Percentiles rank a stretch among this genome's conserved stretches.
These are phyloP conservation scores for Cercospora zeae-maydis DNA, from an alignment of 2,329 filamentous ascomycete genomes.

Conservation along the genomic window DNA sequence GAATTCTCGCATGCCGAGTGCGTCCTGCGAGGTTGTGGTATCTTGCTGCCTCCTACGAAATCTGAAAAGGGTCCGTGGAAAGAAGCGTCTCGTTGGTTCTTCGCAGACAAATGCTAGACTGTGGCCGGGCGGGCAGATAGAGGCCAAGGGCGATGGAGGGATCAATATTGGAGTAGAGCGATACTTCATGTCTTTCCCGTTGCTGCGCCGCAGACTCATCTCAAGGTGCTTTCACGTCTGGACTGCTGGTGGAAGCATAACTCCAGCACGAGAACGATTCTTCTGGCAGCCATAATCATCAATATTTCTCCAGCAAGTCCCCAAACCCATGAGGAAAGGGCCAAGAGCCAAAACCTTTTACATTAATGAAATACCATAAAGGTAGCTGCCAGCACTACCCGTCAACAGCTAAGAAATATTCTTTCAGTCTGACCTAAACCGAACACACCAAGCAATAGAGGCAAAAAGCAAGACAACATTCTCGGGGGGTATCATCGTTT, in stretches of 20 bases:
- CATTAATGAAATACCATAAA: not conserved
- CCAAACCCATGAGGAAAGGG: not conserved
- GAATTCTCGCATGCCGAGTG: not conserved
- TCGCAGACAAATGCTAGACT: too few species aligned
- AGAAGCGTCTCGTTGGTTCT: too few species aligned
- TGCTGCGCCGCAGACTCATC: too few species aligned
- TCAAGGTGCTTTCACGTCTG: too few species aligned
- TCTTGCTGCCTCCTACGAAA: not conserved
- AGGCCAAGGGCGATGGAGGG: too few species aligned
- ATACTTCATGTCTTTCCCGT: too few species aligned
- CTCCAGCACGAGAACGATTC: too few species aligned
- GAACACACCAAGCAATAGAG: not conserved
- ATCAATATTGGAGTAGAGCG: too few species aligned
- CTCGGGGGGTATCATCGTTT: not conserved
- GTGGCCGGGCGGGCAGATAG: too few species aligned
- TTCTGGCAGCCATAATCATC: too few species aligned
- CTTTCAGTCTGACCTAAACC: not conserved
- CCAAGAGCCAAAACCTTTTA: not conserved
- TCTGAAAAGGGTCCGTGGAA: not conserved
- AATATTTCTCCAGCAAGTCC: not conserved
- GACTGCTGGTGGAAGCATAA: too few species aligned
- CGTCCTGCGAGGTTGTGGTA: not conserved
- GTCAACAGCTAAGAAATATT: not conserved
- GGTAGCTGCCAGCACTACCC: not conserved
- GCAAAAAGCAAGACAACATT: not conserved